Evolutionary conservation across 805 yeast genomes (phyloP).

Genomic region (Zygotorulaspora danielsina): DNA sequence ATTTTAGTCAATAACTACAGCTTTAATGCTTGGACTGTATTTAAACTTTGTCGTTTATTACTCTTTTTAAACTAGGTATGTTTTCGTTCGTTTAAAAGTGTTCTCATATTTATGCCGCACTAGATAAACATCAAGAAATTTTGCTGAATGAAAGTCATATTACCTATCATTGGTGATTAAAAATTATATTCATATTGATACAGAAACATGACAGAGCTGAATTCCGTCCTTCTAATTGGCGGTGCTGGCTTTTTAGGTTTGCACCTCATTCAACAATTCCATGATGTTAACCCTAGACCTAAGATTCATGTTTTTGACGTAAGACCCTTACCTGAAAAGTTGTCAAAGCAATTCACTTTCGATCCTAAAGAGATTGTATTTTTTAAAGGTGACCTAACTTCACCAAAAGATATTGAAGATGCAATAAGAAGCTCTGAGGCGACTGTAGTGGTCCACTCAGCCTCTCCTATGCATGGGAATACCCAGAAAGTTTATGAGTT

Average conservation of each 20-base stretch:
- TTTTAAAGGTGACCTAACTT: conserved; percentile 82
- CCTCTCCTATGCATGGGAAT: conserved; percentile 92
- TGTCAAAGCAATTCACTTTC: conserved; percentile 73
- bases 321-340: conserved; percentile 72
- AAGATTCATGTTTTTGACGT: conserved; percentile 84
- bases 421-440: conserved; percentile 62
- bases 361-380: conserved; percentile 52
- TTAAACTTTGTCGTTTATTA: not conserved
- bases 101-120: not conserved
- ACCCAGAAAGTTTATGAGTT: conserved; percentile 77
- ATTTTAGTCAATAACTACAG: too few species aligned
- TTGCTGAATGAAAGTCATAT: too few species aligned
- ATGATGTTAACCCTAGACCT: conserved; percentile 59
- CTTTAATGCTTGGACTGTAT: too few species aligned
- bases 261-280: conserved; percentile 83
- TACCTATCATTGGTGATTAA: too few species aligned
- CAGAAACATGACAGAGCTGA: conserved; percentile 16
- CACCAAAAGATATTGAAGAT: conserved; percentile 56
- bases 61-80: not conserved
- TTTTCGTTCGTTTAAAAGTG: not conserved
- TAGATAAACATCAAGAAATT: not conserved
- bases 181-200: not conserved
- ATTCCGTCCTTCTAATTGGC: conserved; percentile 74
- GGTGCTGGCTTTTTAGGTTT: conserved; percentile 94
- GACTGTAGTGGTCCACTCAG: conserved; percentile 84